Evolutionary conservation across 371 early-diverging fungal species (phyloP).

Genomic region (Zancudomyces culisetae): DNA sequence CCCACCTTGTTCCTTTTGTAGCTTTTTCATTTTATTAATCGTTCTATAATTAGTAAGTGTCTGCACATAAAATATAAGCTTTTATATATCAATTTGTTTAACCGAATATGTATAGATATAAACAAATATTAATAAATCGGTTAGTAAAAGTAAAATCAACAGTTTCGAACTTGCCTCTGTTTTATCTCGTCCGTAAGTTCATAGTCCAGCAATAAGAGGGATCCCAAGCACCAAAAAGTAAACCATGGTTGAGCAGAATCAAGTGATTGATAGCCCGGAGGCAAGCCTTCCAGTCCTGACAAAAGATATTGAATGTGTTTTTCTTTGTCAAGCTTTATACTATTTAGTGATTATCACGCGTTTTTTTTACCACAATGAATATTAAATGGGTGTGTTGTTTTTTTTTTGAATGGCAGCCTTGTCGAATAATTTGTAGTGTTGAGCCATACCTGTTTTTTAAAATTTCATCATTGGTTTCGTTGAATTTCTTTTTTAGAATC

Average conservation of each 20-base stretch:
- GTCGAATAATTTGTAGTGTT: too few relatives aligned
- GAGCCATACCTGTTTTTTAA: too few relatives aligned
- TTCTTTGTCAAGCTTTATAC: neutral
- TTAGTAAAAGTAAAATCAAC: too few relatives aligned
- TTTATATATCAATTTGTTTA: neutral
- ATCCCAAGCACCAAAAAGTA: conserved; percentile 72
- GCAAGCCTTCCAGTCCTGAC: conserved; percentile 29
- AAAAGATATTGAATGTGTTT: conserved; percentile 38
- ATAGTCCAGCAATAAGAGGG: conserved; percentile 51
- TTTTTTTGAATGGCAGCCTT: too few relatives aligned
- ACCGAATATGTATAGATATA: neutral
- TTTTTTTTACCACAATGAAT: too few relatives aligned
- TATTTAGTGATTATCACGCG: too few relatives aligned
- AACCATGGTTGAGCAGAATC: conserved; percentile 89
- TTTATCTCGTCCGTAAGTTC: conserved; percentile 14
- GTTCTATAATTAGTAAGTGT: conserved; percentile 26
- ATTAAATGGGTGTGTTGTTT: too few relatives aligned
- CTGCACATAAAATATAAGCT: too few relatives aligned
- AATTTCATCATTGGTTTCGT: too few relatives aligned
- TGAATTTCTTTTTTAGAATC: too few relatives aligned
- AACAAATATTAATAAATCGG: neutral
- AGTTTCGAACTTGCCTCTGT: conserved; percentile 25
- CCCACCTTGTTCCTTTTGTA: conserved; percentile 61
- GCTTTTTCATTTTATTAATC: conserved; percentile 36
- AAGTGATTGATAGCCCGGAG: conserved; percentile 40